These are phyloP conservation scores for Solanum pinnatisectum DNA, from an alignment of 257 asterid species.

Conservation along the genomic window DNA sequence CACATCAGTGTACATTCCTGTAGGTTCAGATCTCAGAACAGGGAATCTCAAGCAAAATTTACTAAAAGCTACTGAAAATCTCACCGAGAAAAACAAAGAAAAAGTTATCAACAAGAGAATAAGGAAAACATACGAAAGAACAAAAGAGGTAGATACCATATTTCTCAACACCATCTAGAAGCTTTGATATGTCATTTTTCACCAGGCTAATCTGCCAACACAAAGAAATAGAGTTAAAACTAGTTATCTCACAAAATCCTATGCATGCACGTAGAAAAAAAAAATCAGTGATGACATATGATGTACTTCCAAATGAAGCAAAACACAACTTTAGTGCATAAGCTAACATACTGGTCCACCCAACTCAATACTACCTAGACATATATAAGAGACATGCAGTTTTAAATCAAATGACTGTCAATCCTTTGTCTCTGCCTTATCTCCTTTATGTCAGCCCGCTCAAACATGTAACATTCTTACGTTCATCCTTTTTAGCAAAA, in stretches of 20 bases:
- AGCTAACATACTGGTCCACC: background rate
- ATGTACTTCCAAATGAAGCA: background rate
- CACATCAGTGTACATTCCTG: background rate
- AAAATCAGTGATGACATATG: background rate
- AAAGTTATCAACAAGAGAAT: background rate
- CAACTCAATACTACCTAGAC: background rate
- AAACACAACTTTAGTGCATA: background rate
- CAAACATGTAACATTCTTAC: background rate
- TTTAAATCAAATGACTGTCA: background rate
- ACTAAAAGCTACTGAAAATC: background rate
- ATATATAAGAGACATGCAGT: background rate
- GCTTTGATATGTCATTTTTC: slow-evolving; percentile 70
- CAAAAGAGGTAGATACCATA: slow-evolving; percentile 40
- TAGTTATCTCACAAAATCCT: background rate
- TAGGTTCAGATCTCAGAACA: background rate
- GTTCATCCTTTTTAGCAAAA: background rate
- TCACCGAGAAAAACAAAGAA: background rate
- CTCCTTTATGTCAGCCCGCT: background rate
- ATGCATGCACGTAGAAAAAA: background rate
- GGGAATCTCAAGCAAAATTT: background rate
- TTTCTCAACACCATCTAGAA: slow-evolving; percentile 76
- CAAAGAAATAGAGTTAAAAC: background rate
- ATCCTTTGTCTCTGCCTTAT: background rate
- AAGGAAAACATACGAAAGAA: background rate
- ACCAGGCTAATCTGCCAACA: slow-evolving; percentile 52